Evolutionary conservation across 2,329 filamentous ascomycete species (phyloP).

Genomic region (Pezicula neosporulosa): DNA sequence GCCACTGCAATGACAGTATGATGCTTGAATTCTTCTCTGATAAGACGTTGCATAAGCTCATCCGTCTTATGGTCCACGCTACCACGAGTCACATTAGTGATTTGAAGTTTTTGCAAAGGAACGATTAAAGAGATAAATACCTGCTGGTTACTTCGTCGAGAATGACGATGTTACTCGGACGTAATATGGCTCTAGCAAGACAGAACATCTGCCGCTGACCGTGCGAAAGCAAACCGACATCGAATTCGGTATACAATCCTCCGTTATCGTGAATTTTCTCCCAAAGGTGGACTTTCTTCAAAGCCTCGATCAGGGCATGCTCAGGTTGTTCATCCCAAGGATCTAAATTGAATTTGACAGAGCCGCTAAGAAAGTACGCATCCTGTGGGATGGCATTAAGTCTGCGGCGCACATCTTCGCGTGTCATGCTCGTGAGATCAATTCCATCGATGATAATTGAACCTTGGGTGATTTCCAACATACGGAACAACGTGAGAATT

Average conservation of each 20-base stretch:
- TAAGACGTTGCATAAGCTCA: conserved; percentile 48
- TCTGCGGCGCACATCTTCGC: conserved; percentile 37
- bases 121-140: too few relatives aligned
- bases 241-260: conserved; percentile 30
- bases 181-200: conserved; percentile 41
- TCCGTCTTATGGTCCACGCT: conserved; percentile 54
- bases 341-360: conserved; percentile 44
- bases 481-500: conserved; percentile 38
- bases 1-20: conserved; percentile 47
- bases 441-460: conserved; percentile 42
- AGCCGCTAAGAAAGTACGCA: conserved; percentile 41
- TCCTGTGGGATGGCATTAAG: conserved; percentile 40
- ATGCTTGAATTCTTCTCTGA: conserved; percentile 46
- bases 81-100: too few relatives aligned
- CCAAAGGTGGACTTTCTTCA: conserved; percentile 42
- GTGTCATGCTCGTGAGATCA: conserved; percentile 37
- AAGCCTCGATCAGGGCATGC: conserved; percentile 35
- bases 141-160: conserved; percentile 27
- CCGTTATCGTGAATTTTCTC: conserved; percentile 33
- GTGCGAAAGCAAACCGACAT: conserved; percentile 32
- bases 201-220: conserved; percentile 46
- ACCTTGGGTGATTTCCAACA: conserved; percentile 34
- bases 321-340: conserved; percentile 33
- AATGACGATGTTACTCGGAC: conserved; percentile 32
- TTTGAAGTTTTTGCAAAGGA: too few relatives aligned